Conservation (phyloP, 352 stramenopile genomes). For the Globisporangium sylvaticum region DNA sequence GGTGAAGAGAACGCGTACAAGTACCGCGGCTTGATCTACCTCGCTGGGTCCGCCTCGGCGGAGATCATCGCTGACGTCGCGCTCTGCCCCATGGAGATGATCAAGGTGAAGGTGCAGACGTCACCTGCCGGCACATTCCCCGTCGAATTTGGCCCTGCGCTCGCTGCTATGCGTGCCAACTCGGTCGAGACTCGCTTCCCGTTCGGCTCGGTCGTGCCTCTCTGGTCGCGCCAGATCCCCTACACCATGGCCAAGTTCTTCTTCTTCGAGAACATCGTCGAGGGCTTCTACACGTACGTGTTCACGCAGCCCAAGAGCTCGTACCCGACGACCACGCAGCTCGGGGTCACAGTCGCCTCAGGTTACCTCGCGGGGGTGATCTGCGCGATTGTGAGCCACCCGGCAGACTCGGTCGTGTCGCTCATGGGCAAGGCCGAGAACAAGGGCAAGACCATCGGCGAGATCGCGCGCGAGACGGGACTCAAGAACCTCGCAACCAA, state of each 20-base stretch:
- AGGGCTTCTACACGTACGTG: conserved; percentile 86
- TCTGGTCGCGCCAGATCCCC: conserved; percentile 93
- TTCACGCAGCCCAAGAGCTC: conserved; percentile 89
- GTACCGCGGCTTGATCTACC: conserved; percentile 90
- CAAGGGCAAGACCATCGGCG: conserved; percentile 87
- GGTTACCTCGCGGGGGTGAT: conserved; percentile 99
- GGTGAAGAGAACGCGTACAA: conserved; percentile 91
- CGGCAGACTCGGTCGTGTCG: conserved; percentile 98
- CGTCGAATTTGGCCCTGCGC: conserved; percentile 78
- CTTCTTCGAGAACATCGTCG: conserved; percentile 92
- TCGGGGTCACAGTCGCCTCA: conserved; percentile 96
- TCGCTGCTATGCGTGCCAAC: conserved; percentile 87
- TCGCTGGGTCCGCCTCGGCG: conserved; percentile 89
- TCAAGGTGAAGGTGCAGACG: conserved; percentile 94
- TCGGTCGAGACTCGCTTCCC: conserved; percentile 87
- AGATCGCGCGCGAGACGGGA: conserved; percentile 82
- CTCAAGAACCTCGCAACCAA: conserved; percentile 80
- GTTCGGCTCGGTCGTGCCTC: conserved; percentile 88
- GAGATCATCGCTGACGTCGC: conserved; percentile 93
- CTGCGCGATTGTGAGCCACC: conserved; percentile 98
- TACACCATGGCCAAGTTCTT: conserved; percentile 99
- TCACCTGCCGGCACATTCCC: conserved; percentile 88
- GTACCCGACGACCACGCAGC: conserved; percentile 92
- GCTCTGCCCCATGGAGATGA: conserved; percentile 94
- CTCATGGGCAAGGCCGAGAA: conserved; percentile 94